These are phyloP conservation scores for Herpetospermum pedunculosum DNA, from an alignment of 306 rosid species.

Conservation along the genomic window DNA sequence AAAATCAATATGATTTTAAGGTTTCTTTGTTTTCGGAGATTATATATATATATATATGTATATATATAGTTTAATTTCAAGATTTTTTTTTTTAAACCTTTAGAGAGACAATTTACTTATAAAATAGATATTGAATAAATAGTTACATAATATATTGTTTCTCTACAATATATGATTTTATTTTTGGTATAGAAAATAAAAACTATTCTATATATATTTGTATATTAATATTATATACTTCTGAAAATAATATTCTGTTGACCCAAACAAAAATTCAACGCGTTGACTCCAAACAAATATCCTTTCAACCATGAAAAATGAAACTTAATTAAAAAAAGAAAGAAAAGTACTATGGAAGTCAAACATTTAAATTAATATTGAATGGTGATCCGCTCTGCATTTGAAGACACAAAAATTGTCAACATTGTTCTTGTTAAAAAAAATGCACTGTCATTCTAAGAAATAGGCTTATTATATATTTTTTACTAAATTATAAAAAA, in stretches of 20 bases:
- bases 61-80: no score
- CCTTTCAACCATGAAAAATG: neutral
- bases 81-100: no score
- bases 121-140: no score
- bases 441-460: no score
- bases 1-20: no score
- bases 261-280: neutral
- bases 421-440: neutral
- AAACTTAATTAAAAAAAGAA: neutral
- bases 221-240: neutral
- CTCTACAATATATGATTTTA: neutral
- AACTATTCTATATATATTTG: neutral
- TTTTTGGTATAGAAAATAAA: no score
- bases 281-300: neutral
- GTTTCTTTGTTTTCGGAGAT: no score
- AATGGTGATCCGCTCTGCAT: neutral
- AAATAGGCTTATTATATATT: no score
- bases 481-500: no score
- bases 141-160: neutral
- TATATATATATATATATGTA: no score
- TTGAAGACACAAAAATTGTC: neutral
- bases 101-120: no score
- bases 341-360: neutral
- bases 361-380: neutral
- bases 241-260: no score